Conservation (phyloP, 768 basidiomycete genomes). For the Auricularia sp. region DNA sequence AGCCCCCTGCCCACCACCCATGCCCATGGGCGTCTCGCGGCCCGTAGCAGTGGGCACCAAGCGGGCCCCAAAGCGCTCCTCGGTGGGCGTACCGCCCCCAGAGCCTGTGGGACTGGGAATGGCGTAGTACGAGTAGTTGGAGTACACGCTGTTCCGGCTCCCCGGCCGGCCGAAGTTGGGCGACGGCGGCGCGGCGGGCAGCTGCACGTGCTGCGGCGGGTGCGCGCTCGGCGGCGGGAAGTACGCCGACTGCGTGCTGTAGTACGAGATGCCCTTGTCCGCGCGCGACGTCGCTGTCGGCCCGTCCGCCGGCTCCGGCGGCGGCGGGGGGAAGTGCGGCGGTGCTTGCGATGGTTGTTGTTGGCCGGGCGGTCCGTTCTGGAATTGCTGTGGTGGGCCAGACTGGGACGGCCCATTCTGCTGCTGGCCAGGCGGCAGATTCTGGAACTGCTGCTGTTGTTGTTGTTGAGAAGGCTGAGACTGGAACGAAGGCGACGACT, state of each 20-base stretch:
- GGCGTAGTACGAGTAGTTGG: constrained; percentile 58
- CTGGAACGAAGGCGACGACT: too few species aligned
- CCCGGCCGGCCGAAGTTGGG: constrained; percentile 25
- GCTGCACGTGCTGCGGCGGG: constrained; percentile 6
- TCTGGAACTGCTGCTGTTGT: too few species aligned
- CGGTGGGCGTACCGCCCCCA: constrained; percentile 8
- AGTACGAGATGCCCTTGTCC: not conserved
- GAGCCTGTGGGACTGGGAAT: constrained; percentile 18
- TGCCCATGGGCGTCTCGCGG: not conserved
- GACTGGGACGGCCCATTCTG: too few species aligned
- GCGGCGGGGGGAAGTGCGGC: not conserved
- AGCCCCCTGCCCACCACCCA: not conserved
- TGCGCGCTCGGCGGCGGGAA: not conserved
- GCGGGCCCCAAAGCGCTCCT: constrained; percentile 2
- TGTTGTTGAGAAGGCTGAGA: too few species aligned
- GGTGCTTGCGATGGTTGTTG: not conserved
- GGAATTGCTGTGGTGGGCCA: too few species aligned
- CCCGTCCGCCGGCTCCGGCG: not conserved
- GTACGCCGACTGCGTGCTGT: not conserved
- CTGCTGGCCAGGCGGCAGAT: too few species aligned
- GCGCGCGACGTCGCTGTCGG: not conserved
- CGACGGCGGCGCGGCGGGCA: constrained; percentile 23
- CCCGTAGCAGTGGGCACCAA: not conserved
- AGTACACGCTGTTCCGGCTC: constrained; percentile 42
- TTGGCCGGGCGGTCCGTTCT: too few species aligned